phyloP scores from a whole-genome alignment of 768 basidiomycete genomes.

The Lactifluus volemus region DNA sequence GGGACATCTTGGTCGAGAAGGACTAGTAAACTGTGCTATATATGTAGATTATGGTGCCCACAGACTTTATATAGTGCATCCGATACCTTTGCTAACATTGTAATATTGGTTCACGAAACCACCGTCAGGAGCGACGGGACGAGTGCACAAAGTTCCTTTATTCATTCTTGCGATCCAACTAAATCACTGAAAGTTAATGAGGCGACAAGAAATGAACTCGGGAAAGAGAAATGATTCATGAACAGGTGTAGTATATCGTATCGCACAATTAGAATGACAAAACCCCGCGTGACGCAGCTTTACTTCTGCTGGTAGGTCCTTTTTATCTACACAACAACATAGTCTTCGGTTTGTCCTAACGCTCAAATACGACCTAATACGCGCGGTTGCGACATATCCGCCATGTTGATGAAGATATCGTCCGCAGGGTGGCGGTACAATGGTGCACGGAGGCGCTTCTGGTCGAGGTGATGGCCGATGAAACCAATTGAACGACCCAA shows the following conservation, averaged over 20 bases:
- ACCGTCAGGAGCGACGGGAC: too few relatives aligned
- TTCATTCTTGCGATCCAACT: not conserved
- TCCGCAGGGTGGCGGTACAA: conserved; percentile 93
- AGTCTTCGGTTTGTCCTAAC: not conserved
- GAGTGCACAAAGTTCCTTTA: too few relatives aligned
- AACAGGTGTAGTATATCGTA: conserved; percentile 9
- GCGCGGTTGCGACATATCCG: conserved; percentile 73
- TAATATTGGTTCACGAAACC: too few relatives aligned
- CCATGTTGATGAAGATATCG: conserved; percentile 94
- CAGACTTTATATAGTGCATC: not conserved
- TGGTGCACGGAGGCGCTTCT: conserved; percentile 88
- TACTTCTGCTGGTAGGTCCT: not conserved
- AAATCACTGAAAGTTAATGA: not conserved
- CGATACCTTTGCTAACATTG: not conserved
- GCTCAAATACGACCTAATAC: conserved; percentile 45
- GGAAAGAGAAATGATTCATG: not conserved
- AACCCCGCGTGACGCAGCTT: not conserved
- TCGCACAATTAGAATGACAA: conserved; percentile 5
- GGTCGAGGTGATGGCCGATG: conserved; percentile 94
- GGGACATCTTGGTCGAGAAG: not conserved
- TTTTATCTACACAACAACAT: conserved; percentile 5
- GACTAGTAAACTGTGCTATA: too few relatives aligned
- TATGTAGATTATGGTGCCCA: not conserved
- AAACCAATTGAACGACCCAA: conserved; percentile 97
- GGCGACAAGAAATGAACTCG: not conserved